Base-by-base conservation (phyloP, 805 yeast species). In the Wickerhamiella australiensis region DNA sequence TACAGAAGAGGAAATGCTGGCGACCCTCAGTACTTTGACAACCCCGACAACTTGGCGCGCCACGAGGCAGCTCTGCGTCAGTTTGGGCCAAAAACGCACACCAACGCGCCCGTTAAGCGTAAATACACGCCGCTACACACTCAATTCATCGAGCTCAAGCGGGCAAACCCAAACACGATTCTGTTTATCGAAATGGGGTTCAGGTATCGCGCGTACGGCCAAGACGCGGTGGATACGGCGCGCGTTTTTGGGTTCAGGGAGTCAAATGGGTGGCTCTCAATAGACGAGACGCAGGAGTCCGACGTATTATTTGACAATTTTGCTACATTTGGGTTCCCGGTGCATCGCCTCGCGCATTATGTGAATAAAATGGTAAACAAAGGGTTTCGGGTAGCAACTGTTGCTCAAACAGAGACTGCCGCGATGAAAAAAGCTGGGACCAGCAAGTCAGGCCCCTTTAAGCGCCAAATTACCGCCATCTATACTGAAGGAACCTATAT, bases 171-270 rank as follows among this genome's bases (percentile, higher is more conserved):
- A 47, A 95, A 85, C 56, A 84, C 84, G 47, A 56, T 92, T 1
- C 67, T 92, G 7, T 79, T 92, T 0, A 72, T 90, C 22, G 92
- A 92, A 61, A 94, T 85, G 2, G 98, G 98, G 0, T 92, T 90
- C 67, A 87, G 86, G 63, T 92, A 79, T 66, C 85, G 84, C 59
- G 80, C 88, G 53, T 85, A 77, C 61, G 95, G 94, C 0, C 73
- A 79, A 49, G 96, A 90, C 65, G 96, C 97, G 0, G 71, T 69
- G 12, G 66, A 68, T 3, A 95, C 81, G 0, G 73, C 94, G 11
- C 67, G 71, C 44, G 71, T 81, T 11, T 57, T 63, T 12, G 65
- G 66, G 21, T 64, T 87, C 29, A 79, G 82, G 52, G 68, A 82
- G 20, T 70, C 85, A 0, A 82, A 83, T 0, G 95, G 95, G 0